Conservation (phyloP, 139 green algal genomes). For the Protoeuglena noctilucae region DNA sequence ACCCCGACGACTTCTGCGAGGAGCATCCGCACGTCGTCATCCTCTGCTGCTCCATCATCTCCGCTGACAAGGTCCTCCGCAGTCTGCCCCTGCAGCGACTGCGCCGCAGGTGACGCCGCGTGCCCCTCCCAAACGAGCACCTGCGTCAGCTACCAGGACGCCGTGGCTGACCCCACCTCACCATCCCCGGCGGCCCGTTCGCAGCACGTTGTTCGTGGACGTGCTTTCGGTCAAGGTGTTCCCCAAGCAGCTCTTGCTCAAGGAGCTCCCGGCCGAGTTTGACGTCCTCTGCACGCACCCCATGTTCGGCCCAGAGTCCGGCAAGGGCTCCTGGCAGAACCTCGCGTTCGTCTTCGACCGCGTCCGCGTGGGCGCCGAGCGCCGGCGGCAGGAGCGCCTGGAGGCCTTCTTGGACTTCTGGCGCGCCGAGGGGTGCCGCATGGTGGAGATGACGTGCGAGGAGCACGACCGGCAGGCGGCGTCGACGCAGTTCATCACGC, state of each 20-base stretch:
- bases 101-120: no score
- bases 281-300: slow-evolving; percentile 98
- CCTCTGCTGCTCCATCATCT: slow-evolving; percentile 80
- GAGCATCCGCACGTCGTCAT: slow-evolving; percentile 94
- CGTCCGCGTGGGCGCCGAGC: slow-evolving; percentile 36
- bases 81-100: slow-evolving; percentile 72
- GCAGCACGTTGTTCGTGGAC: slow-evolving; percentile 91
- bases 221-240: slow-evolving; percentile 97
- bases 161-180: no score
- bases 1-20: slow-evolving; percentile 90
- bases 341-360: slow-evolving; percentile 73
- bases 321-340: slow-evolving; percentile 59
- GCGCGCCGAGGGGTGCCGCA: slow-evolving; percentile 68
- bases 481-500: slow-evolving; percentile 94
- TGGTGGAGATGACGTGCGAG: slow-evolving; percentile 96
- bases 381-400: slow-evolving; percentile 13
- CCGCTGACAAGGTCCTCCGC: slow-evolving; percentile 55
- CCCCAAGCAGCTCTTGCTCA: slow-evolving; percentile 77
- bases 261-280: slow-evolving; percentile 51
- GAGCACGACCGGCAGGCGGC: slow-evolving; percentile 88
- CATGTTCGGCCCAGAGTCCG: slow-evolving; percentile 97
- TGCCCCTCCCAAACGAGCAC: no score
- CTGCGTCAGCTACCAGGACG: no score
- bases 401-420: slow-evolving; percentile 38
- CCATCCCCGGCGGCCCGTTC: no score